Evolutionary conservation across 1,284 basidiomycete species (phyloP), one percentile per base, ranked within the genome.

Genomic region (Cutaneotrichosporon sp.): DNA sequence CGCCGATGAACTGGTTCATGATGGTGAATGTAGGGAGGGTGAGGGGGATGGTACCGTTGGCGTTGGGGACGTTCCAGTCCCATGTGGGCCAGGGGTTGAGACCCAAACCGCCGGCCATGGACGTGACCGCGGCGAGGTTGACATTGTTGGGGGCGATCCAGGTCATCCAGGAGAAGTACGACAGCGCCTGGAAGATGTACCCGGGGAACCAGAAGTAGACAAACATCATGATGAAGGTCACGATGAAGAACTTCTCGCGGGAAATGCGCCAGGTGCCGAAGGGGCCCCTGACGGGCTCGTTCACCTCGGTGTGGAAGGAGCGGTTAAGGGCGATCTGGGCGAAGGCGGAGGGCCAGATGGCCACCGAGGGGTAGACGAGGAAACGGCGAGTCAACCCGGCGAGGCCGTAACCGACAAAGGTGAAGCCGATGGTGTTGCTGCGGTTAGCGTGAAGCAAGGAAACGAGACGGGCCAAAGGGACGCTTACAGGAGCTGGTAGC

Each of bases 151-250:
- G 84, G 34, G 75, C 79, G 66, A 87, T 86, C 85, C 85, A 87
- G 63, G 81, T 82, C n/a, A 86, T 81, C 85, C 86, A 87, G 67
- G 82, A 84, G 73, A 86, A 86, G 64, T 79, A 82, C 13, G 82
- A 82, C 8, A 86, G 77, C 11, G 81, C 83, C 16, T 62, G 62
- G 63, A 78, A 78, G 50, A 81, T 63, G 64, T 73, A 80, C 50
- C 71, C 73, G 25, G 79, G 78, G 73, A 82, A 77, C 75, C 75
- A 81, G 67, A 72, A 80, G 62, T 72, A 77, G 56, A 73, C 51
- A 52, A 80, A 73, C 79, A 81, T 80, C 53, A 68, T 63, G 18
- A 58, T 20, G 60, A 74, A 73, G 10, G 69, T 69, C 51, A 76
- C 60, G 20, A 69, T 49, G 74, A 82, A 80, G 67, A 80, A 73